phyloP scores from a whole-genome alignment of 768 basidiomycete genomes.

The Panus rudis region DNA sequence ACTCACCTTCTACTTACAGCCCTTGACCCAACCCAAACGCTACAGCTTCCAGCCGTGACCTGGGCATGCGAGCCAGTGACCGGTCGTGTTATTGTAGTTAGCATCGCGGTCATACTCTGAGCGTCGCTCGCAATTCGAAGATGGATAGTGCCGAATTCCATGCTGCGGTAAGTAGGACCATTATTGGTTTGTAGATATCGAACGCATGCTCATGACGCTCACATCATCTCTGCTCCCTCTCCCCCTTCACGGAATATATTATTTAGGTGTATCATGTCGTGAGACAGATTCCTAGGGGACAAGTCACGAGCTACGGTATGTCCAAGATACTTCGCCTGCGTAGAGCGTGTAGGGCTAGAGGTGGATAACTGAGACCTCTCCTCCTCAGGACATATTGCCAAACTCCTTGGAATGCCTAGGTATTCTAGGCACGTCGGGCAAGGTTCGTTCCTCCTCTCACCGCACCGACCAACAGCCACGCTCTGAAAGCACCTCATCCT shows the following conservation, averaged over 20 bases:
- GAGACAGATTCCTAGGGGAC: constrained; percentile 57
- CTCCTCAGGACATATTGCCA: constrained; percentile 65
- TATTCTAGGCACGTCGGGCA: constrained; percentile 80
- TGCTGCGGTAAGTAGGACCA: constrained; percentile 36
- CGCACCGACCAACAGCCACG: not conserved
- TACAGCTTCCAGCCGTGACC: no score
- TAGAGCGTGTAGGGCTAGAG: not conserved
- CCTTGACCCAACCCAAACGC: no score
- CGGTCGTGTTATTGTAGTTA: no score
- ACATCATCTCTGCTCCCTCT: not conserved
- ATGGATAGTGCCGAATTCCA: constrained; percentile 64
- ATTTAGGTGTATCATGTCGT: constrained; percentile 66
- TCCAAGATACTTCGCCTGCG: no score
- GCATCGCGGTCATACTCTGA: no score
- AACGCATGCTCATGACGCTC: not conserved
- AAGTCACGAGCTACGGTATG: constrained; percentile 72
- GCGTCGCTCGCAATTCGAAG: no score
- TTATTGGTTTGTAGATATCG: not conserved
- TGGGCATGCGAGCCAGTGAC: no score
- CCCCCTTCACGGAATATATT: not conserved
- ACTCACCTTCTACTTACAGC: no score
- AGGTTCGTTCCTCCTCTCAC: constrained; percentile 35
- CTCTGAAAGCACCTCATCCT: not conserved
- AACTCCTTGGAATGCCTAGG: constrained; percentile 70
- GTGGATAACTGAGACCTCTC: not conserved